These are phyloP conservation scores for Oryza glaberrima DNA, from an alignment of 176 grass and related monocot genomes.

Conservation along the genomic window DNA sequence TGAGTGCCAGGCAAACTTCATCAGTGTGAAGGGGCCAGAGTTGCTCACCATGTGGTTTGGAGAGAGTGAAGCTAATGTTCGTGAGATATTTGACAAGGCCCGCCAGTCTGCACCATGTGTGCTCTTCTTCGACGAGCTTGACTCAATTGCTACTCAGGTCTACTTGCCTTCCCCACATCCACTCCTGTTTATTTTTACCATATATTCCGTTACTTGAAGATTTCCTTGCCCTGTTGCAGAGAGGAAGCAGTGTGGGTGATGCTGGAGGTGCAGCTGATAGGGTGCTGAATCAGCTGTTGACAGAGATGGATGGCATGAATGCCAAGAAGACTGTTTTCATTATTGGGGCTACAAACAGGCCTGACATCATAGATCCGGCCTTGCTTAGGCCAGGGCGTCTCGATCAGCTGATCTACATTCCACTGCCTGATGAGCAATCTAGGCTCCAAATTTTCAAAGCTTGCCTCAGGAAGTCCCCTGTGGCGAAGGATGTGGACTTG, in stretches of 20 bases:
- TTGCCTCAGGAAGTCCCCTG: conserved; percentile 79
- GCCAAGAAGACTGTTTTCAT: conserved; percentile 89
- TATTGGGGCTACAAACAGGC: conserved; percentile 82
- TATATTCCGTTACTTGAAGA: conserved; percentile 27
- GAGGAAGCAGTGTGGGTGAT: conserved; percentile 75
- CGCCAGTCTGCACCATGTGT: conserved; percentile 75
- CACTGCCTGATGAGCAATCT: conserved; percentile 72
- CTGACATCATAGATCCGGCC: conserved; percentile 84
- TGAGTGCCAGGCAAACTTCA: conserved; percentile 94
- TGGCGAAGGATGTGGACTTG: conserved; percentile 81
- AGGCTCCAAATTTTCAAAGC: conserved; percentile 81
- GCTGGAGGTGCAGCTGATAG: conserved; percentile 82
- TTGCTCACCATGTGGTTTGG: conserved; percentile 95
- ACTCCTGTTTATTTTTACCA: background rate
- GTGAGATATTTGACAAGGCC: conserved; percentile 87
- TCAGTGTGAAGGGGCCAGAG: conserved; percentile 83
- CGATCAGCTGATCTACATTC: conserved; percentile 84
- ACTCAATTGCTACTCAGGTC: conserved; percentile 90
- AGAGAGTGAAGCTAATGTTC: conserved; percentile 90
- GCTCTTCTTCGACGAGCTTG: conserved; percentile 82
- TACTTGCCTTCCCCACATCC: background rate
- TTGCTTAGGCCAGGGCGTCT: conserved; percentile 77
- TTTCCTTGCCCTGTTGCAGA: conserved; percentile 42
- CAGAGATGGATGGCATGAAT: conserved; percentile 92
- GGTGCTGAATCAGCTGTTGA: conserved; percentile 80